Conservation (phyloP, 1,284 basidiomycete genomes). For the Boletus smithii region DNA sequence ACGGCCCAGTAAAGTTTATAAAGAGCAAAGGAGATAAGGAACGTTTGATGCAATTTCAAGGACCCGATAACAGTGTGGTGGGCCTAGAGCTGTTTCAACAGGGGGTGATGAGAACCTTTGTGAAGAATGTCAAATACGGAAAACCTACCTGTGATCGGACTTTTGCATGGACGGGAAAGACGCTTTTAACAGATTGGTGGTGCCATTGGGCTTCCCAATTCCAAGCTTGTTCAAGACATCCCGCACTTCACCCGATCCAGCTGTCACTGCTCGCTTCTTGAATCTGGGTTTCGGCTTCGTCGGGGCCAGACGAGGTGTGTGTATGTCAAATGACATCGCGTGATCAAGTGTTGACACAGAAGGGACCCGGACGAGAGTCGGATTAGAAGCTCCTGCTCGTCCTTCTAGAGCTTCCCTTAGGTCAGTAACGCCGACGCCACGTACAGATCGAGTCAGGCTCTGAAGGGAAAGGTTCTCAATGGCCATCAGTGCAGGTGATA, state of each 20-base stretch:
- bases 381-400: conserved; percentile 73
- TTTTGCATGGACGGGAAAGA: conserved; percentile 56
- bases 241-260: conserved; percentile 66
- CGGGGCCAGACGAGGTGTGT: conserved; percentile 39
- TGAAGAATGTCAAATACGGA: background rate
- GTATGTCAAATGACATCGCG: conserved; percentile 47
- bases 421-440: conserved; percentile 81
- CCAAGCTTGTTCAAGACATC: conserved; percentile 76
- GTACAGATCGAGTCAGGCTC: conserved; percentile 69
- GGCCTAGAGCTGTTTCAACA: conserved; percentile 17
- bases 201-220: conserved; percentile 66
- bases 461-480: conserved; percentile 84
- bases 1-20: conserved; percentile 1
- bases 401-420: conserved; percentile 84
- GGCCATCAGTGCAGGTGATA: conserved; percentile 82
- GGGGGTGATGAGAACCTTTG: background rate
- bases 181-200: conserved; percentile 56
- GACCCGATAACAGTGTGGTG: conserved; percentile 9
- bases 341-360: conserved; percentile 76
- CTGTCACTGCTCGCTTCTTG: conserved; percentile 47
- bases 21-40: conserved; percentile 9
- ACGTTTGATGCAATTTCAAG: conserved; percentile 14
- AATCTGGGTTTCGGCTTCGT: conserved; percentile 53
- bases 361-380: conserved; percentile 57
- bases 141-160: conserved; percentile 37